Evolutionary conservation across 108 stramenopile genomes (phyloP), one percentile per base, ranked within the genome.

Genomic region (Pseudonitzschia multistriata): DNA sequence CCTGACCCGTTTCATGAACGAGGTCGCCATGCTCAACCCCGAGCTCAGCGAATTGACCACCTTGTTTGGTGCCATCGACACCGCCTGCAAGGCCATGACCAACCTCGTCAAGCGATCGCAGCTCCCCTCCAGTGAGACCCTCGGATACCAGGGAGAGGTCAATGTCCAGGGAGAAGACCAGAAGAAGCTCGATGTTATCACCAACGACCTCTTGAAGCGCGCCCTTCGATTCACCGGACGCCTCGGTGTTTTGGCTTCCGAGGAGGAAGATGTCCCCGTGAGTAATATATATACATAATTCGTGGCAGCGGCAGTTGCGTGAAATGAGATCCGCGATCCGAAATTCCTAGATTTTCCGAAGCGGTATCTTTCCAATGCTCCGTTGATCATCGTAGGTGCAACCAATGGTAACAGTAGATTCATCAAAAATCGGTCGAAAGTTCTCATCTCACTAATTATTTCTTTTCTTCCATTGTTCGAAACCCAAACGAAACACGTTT

Each of bases 121-220:
- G 55, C 71, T 86, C 24, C 82, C 88, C 17, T 79, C 84, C 61
- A 83, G 84, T 55, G 74, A 85, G 35, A 92, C 89, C 29, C 72
- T 86, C 34, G 83, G 88, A 78, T 83, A 79, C 54, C 79, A 85
- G 78, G 89, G 92, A 17, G 78, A 78, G 47, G 78, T 94, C 66
- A 92, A 92, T 77, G 71, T 92, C 8, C 91, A 92, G 73, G 91
- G 91, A 19, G 91, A 92, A 68, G 88, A 94, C 69, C 87, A 92
- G 39, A 85, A 88, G 81, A 92, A 92, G 70, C 88, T 99, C 2
- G 99, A 99, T 90, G 85, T 97, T 49, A 87, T 99, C 56, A 94
- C 97, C 22, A 96, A 98, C 74, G 95, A 97, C 33, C 88, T 98
- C 19, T 76, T 99, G 49, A 92, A 95, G 65, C 97, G 96, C 60